phyloP scores from a whole-genome alignment of 2,329 filamentous ascomycete genomes.

The Cryphonectria naterciae region DNA sequence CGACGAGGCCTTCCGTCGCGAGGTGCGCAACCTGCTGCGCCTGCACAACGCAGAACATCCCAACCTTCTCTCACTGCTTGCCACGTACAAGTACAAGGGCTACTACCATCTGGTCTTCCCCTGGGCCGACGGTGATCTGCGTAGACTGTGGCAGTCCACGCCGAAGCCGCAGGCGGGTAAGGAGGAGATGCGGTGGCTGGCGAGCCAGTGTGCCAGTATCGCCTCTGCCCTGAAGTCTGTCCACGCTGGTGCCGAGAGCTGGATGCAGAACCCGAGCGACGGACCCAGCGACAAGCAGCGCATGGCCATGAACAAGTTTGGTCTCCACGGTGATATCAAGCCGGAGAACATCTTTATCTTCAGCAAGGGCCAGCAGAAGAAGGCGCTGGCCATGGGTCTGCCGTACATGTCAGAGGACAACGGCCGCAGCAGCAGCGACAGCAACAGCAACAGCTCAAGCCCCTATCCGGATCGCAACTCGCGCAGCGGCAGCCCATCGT shows the following conservation, averaged over 20 bases:
- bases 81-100: slow-evolving; percentile 30
- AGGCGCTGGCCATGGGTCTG: slow-evolving; percentile 26
- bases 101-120: slow-evolving; percentile 30
- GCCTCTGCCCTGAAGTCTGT: slow-evolving; percentile 29
- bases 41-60: slow-evolving; percentile 29
- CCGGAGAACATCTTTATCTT: slow-evolving; percentile 31
- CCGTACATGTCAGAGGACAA: slow-evolving; percentile 19
- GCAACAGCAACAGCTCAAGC: slow-evolving; percentile 10
- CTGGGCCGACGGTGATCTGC: slow-evolving; percentile 29
- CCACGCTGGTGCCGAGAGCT: slow-evolving; percentile 29
- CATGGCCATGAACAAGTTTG: slow-evolving; percentile 28
- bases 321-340: slow-evolving; percentile 31
- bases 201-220: slow-evolving; percentile 28
- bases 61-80: slow-evolving; percentile 28
- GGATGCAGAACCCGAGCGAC: slow-evolving; percentile 22
- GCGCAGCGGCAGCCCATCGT: slow-evolving; percentile 21
- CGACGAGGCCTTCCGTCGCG: slow-evolving; percentile 28
- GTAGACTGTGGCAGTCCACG: slow-evolving; percentile 28
- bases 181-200: slow-evolving; percentile 29
- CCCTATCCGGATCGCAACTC: slow-evolving; percentile 18
- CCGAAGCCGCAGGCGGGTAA: slow-evolving; percentile 28
- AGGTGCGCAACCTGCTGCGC: slow-evolving; percentile 29
- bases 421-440: slow-evolving; percentile 1
- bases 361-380: slow-evolving; percentile 27
- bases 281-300: slow-evolving; percentile 25